phyloP scores from a whole-genome alignment of 2,329 filamentous ascomycete genomes.

The Venturia asperata region DNA sequence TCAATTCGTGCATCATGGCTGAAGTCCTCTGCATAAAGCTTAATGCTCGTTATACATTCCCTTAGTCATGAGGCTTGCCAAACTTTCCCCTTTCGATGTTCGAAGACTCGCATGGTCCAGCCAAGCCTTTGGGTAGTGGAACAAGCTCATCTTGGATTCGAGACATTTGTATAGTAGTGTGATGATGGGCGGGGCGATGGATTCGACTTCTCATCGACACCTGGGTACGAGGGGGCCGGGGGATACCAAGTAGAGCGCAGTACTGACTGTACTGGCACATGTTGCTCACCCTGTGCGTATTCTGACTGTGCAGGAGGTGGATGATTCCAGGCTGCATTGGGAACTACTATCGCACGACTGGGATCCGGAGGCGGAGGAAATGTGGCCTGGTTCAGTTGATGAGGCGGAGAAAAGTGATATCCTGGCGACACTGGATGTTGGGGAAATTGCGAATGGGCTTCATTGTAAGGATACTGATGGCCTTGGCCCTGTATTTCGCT shows the following conservation, averaged over 20 bases:
- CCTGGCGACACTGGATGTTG: not conserved
- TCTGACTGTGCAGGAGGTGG: not conserved
- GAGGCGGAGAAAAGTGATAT: not conserved
- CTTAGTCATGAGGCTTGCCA: not conserved
- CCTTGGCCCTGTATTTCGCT: conserved; percentile 2
- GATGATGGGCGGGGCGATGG: not conserved
- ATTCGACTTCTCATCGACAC: not conserved
- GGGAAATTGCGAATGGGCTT: not conserved
- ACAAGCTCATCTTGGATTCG: conserved; percentile 12
- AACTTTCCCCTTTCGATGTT: not conserved
- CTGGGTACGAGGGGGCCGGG: not conserved
- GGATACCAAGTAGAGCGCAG: conserved; percentile 6
- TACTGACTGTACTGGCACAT: not conserved
- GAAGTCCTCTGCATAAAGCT: not conserved
- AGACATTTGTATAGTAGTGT: conserved; percentile 6
- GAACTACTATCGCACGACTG: not conserved
- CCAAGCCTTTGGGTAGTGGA: not conserved
- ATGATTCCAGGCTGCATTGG: not conserved
- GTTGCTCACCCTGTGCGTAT: not conserved
- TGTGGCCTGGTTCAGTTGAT: not conserved
- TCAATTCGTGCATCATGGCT: not conserved
- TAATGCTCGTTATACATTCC: not conserved
- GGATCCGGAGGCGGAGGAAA: not conserved
- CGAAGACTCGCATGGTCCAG: not conserved
- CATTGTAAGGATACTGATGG: conserved; percentile 8